Conservation (phyloP, 306 rosid genomes). For the Rosa rugosa region DNA sequence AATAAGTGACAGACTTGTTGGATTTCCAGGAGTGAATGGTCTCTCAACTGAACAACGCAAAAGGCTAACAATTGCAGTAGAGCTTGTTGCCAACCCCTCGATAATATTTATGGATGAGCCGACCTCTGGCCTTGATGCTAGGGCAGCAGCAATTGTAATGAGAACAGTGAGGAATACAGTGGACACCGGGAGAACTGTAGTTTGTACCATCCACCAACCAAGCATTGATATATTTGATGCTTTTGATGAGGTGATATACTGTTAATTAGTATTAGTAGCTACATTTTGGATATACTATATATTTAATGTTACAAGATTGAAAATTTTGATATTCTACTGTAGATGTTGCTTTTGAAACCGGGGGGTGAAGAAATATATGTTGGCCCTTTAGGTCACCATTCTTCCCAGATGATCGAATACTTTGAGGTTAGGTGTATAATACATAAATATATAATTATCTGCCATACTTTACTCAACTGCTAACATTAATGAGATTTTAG, state of each 20-base stretch:
- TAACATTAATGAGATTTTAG: no score
- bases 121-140: no score
- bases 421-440: constrained; percentile 49
- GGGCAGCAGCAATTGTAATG: constrained; percentile 80
- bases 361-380: constrained; percentile 77
- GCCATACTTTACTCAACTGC: no score
- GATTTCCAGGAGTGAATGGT: no score
- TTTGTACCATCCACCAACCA: constrained; percentile 91
- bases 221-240: constrained; percentile 83
- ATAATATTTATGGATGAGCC: no score
- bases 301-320: background rate
- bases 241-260: constrained; percentile 68
- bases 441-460: background rate
- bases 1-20: no score
- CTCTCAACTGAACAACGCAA: no score
- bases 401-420: constrained; percentile 49
- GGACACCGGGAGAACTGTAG: constrained; percentile 78
- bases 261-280: background rate
- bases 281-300: background rate
- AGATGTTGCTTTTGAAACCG: constrained; percentile 66
- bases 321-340: constrained; percentile 21
- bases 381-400: constrained; percentile 65
- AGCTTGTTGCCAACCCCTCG: no score
- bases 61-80: no score
- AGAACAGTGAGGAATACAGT: constrained; percentile 82